phyloP scores from a whole-genome alignment of 768 basidiomycete species.

The Mycena amicta region DNA sequence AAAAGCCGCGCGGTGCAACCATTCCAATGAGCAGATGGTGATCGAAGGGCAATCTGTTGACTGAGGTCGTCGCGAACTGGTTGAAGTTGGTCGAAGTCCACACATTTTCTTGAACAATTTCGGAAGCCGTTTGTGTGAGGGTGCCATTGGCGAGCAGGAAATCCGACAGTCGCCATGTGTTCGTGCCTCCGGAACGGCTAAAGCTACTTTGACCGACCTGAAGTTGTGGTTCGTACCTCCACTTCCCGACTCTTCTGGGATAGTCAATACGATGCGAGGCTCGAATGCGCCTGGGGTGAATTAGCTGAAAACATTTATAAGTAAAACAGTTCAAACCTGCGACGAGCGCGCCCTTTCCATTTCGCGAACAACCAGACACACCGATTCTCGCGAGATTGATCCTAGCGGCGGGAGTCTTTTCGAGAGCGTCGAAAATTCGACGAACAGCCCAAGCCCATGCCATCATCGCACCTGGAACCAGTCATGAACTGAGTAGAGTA shows the following conservation, averaged over 20 bases:
- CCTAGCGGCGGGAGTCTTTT: conserved; percentile 45
- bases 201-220: background rate
- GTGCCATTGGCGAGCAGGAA: conserved; percentile 36
- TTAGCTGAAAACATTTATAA: too few species aligned
- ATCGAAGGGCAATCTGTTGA: conserved; percentile 55
- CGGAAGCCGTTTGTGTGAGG: conserved; percentile 28
- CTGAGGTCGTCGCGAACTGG: conserved; percentile 45
- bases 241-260: conserved; percentile 68
- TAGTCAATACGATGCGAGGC: conserved; percentile 56
- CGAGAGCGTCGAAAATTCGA: conserved; percentile 63
- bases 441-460: conserved; percentile 67
- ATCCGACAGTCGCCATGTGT: conserved; percentile 62
- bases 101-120: conserved; percentile 63
- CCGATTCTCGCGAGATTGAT: conserved; percentile 54
- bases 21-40: conserved; percentile 59
- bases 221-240: background rate
- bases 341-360: conserved; percentile 63
- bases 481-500: background rate
- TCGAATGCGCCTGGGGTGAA: conserved; percentile 62
- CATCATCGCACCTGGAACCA: conserved; percentile 44
- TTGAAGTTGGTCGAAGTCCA: conserved; percentile 59
- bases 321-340: too few species aligned
- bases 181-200: conserved; percentile 60
- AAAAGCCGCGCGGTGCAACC: conserved; percentile 55
- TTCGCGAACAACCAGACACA: conserved; percentile 62